Evolutionary conservation across 2,329 filamentous ascomycete species (phyloP).

Genomic region (Lachnellula hyalina): DNA sequence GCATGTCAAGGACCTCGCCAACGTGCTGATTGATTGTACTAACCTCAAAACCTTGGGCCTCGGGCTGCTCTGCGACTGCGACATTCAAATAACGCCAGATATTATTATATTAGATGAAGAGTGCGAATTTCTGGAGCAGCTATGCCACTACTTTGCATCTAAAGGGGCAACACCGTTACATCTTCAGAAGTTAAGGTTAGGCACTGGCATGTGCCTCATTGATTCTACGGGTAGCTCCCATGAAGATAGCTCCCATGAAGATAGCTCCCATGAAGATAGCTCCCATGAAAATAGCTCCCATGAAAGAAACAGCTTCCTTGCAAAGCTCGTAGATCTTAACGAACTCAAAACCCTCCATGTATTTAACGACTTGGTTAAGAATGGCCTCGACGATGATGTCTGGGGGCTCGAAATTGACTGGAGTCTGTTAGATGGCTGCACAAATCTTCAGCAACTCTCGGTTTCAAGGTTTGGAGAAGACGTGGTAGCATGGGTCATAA

Average conservation of each 20-base stretch:
- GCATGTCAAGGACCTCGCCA: not conserved
- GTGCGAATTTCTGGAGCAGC: conserved; percentile 3
- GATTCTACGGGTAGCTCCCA: not conserved
- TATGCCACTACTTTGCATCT: conserved; percentile 1
- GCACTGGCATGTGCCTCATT: not conserved
- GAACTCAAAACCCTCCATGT: conserved; percentile 4
- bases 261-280: no score
- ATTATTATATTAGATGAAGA: not conserved
- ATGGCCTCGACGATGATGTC: not conserved
- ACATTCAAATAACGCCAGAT: not conserved
- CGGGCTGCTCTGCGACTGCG: not conserved
- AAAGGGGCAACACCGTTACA: not conserved
- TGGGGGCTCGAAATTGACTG: not conserved
- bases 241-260: not conserved
- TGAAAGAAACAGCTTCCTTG: not conserved
- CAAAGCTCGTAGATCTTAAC: not conserved
- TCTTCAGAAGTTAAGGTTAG: conserved; percentile 4
- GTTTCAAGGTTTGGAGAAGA: conserved; percentile 1
- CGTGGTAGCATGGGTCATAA: conserved; percentile 4
- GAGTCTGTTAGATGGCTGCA: conserved; percentile 3
- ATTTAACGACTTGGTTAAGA: conserved; percentile 2
- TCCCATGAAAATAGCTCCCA: not conserved
- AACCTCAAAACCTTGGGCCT: conserved; percentile 7
- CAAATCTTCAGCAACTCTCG: not conserved
- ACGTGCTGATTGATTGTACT: not conserved